Conservation (phyloP, 257 asterid species). For the Dorcoceras hygrometricum region DNA sequence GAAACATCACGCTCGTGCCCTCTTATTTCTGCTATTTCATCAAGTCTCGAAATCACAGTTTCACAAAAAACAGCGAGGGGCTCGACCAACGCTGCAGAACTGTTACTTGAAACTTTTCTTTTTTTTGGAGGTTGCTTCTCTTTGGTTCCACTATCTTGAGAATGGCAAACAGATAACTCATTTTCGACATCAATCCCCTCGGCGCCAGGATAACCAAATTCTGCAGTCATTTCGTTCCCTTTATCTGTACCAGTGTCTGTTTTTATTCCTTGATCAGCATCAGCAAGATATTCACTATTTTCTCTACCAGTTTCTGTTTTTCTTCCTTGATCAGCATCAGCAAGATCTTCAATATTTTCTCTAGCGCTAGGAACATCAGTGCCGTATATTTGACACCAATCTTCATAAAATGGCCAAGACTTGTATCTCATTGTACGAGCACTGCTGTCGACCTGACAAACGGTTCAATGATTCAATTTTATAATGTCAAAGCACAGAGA, state of each 20-base stretch:
- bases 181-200: constrained; percentile 32
- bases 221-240: constrained; percentile 21
- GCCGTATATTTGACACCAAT: constrained; percentile 34
- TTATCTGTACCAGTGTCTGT: constrained; percentile 23
- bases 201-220: constrained; percentile 19
- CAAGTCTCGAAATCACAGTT: constrained; percentile 22
- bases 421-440: constrained; percentile 36
- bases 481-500: not conserved
- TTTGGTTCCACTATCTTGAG: constrained; percentile 21
- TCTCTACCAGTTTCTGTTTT: constrained; percentile 27
- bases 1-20: constrained; percentile 29
- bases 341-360: constrained; percentile 18
- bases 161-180: constrained; percentile 33
- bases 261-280: constrained; percentile 23
- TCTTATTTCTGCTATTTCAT: constrained; percentile 25
- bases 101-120: constrained; percentile 22
- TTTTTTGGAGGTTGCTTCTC: constrained; percentile 28
- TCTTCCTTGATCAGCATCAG: constrained; percentile 23
- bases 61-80: constrained; percentile 26
- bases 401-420: constrained; percentile 28
- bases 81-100: constrained; percentile 22
- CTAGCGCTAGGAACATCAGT: constrained; percentile 13
- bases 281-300: constrained; percentile 17
- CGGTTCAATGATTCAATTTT: not conserved
- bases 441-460: constrained; percentile 26